These are phyloP conservation scores for Marsdenia floribunda DNA, from an alignment of 257 asterid species.

Conservation along the genomic window DNA sequence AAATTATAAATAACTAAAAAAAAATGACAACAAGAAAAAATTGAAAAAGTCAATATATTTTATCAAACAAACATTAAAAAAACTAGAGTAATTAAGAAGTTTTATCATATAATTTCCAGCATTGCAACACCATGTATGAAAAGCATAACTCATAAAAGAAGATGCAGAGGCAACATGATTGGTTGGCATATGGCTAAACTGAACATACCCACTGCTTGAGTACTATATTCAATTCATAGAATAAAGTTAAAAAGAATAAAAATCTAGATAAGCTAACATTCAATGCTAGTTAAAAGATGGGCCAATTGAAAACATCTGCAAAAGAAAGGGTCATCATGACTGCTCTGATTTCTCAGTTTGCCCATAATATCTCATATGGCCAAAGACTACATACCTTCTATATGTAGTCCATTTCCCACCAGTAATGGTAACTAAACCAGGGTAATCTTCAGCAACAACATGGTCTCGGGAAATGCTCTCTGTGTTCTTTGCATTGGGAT, in stretches of 20 bases:
- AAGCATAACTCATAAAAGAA: not conserved
- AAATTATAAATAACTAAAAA: too few species aligned
- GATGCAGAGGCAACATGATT: not conserved
- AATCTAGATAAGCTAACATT: not conserved
- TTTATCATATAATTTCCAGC: not conserved
- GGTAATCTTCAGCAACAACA: slow-evolving; percentile 79
- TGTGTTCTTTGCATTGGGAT: slow-evolving; percentile 83
- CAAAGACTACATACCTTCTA: slow-evolving; percentile 56
- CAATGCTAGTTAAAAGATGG: not conserved
- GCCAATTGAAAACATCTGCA: not conserved
- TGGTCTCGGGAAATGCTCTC: slow-evolving; percentile 95
- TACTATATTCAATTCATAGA: not conserved
- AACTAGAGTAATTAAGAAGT: too few species aligned
- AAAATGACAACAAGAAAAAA: too few species aligned
- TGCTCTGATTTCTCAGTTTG: not conserved
- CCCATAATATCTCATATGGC: not conserved
- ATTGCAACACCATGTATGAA: not conserved
- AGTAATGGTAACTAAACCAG: slow-evolving; percentile 90
- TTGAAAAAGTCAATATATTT: not conserved
- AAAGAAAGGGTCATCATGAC: not conserved
- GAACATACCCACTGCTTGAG: not conserved
- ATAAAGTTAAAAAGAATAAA: not conserved
- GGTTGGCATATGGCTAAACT: not conserved
- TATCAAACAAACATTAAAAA: not conserved
- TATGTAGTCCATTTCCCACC: slow-evolving; percentile 99